phyloP scores from a whole-genome alignment of 176 grass and related monocot genomes.

The Tuctoria greenei region DNA sequence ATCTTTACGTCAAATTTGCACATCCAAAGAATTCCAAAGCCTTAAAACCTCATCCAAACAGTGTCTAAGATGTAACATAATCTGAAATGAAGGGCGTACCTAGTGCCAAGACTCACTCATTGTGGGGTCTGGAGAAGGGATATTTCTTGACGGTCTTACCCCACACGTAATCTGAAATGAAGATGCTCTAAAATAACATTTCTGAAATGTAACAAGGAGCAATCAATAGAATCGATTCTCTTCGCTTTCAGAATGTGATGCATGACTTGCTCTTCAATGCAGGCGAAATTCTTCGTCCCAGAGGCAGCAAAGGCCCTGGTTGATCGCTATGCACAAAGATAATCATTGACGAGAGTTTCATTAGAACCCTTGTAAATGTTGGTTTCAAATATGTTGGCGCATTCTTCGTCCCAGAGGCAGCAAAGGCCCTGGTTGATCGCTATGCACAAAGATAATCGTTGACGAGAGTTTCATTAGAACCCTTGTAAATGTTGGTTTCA shows the following conservation, averaged over 20 bases:
- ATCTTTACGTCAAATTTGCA: background rate
- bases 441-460: conserved; percentile 50
- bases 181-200: background rate
- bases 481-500: background rate
- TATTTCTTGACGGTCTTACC: no score
- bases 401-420: conserved; percentile 80
- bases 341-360: background rate
- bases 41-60: background rate
- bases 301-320: conserved; percentile 80
- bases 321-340: conserved; percentile 70
- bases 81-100: background rate
- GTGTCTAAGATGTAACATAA: background rate
- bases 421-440: conserved; percentile 78
- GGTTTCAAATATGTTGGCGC: background rate
- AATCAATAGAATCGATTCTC: conserved; percentile 1
- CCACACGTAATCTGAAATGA: background rate
- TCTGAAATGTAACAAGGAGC: background rate
- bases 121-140: no score
- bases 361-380: background rate
- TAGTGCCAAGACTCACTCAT: no score
- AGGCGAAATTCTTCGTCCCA: conserved; percentile 88
- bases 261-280: conserved; percentile 34
- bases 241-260: conserved; percentile 8
- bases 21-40: background rate
- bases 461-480: background rate